A percentile compares a stretch with the other conserved stretches of the same genome.
Evolutionary conservation across 208 protist genomes (phyloP).

Genomic region (Phytomonas sp.): DNA sequence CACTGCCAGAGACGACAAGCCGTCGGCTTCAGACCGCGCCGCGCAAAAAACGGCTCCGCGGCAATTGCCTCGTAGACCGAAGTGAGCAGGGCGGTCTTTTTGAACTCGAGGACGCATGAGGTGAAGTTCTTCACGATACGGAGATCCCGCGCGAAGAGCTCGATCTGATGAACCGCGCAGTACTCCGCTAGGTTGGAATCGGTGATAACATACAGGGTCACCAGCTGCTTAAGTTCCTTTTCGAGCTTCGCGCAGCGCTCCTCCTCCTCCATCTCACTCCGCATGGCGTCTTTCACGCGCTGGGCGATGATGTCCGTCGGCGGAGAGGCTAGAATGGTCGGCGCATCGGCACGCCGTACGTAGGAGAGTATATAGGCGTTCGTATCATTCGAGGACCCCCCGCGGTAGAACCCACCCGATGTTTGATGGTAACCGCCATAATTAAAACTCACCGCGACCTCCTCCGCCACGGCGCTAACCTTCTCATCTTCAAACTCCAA

Average conservation of each 20-base stretch:
- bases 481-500: conserved; percentile 83
- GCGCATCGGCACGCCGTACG: conserved; percentile 59
- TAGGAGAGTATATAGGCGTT: conserved; percentile 84
- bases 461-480: conserved; percentile 44
- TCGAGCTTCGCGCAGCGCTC: conserved; percentile 28
- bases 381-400: conserved; percentile 12
- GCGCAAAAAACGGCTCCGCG: conserved; percentile 20
- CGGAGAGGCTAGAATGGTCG: conserved; percentile 43
- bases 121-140: conserved; percentile 17
- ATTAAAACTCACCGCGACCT: conserved; percentile 59
- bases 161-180: conserved; percentile 25
- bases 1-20: conserved; percentile 48
- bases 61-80: conserved; percentile 44
- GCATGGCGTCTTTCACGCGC: conserved; percentile 45
- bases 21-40: conserved; percentile 17
- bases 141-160: conserved; percentile 42
- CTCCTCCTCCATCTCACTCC: conserved; percentile 45
- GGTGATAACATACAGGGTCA: conserved; percentile 46
- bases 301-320: conserved; percentile 54
- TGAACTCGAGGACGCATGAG: conserved; percentile 37
- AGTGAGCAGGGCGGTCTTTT: conserved; percentile 37
- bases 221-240: conserved; percentile 25
- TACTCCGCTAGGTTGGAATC: conserved; percentile 34
- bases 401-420: conserved; percentile 16
- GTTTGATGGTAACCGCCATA: conserved; percentile 29